phyloP scores from a whole-genome alignment of 2,329 filamentous ascomycete species.

The Trichoderma semiorbis region DNA sequence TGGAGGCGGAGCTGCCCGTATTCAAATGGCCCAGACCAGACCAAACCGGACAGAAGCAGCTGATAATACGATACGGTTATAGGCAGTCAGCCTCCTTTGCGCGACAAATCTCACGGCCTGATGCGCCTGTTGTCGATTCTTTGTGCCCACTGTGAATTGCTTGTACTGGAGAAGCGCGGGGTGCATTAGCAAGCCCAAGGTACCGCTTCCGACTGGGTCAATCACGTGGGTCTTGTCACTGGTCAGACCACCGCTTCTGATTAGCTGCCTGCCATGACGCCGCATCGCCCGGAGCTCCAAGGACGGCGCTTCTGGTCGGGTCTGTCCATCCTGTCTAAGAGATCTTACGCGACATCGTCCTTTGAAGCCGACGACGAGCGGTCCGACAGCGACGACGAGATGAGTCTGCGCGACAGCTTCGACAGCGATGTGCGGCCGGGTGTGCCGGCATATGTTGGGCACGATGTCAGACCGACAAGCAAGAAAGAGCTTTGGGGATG shows the following conservation, averaged over 20 bases:
- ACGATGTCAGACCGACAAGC: slow-evolving; percentile 87
- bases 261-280: background rate
- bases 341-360: slow-evolving; percentile 56
- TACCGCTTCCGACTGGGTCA: slow-evolving; percentile 7
- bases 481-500: slow-evolving; percentile 84
- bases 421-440: slow-evolving; percentile 35
- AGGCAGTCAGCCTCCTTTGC: background rate
- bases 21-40: background rate
- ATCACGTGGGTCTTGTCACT: slow-evolving; percentile 14
- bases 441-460: slow-evolving; percentile 64
- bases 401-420: slow-evolving; percentile 37
- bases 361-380: slow-evolving; percentile 69
- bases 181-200: slow-evolving; percentile 14
- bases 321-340: slow-evolving; percentile 51
- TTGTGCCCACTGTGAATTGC: background rate
- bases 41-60: background rate
- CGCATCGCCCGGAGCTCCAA: slow-evolving; percentile 41
- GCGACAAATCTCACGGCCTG: background rate
- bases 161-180: background rate
- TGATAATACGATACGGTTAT: background rate
- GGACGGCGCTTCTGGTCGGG: slow-evolving; percentile 45
- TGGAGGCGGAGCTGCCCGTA: background rate
- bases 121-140: background rate
- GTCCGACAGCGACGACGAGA: slow-evolving; percentile 39
- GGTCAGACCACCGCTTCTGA: background rate